A percentile compares a stretch with the other conserved stretches of the same genome.
Evolutionary conservation across 148 eudicot genomes (phyloP).

Genomic region (Arbutus unedo): DNA sequence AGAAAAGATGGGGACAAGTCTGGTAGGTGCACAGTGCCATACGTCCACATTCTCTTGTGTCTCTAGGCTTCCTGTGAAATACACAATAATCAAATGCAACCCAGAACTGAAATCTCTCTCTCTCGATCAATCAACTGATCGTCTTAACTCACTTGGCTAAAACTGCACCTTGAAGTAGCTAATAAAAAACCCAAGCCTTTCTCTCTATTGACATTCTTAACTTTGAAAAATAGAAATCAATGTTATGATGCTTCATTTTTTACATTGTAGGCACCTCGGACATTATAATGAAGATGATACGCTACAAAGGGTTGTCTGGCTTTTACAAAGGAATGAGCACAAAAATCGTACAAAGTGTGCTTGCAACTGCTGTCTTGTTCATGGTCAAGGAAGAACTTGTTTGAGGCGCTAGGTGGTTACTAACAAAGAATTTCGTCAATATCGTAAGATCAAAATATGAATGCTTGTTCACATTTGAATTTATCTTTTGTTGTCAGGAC

Average conservation of each 20-base stretch:
- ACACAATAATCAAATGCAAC: not conserved
- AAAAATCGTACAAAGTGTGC: constrained; percentile 90
- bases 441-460: constrained; percentile 33
- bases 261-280: constrained; percentile 68
- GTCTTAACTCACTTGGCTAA: not conserved
- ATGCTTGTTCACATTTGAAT: too few relatives aligned
- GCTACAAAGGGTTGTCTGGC: constrained; percentile 68
- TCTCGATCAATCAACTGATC: too few relatives aligned
- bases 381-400: constrained; percentile 97
- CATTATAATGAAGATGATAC: constrained; percentile 78
- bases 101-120: not conserved
- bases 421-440: constrained; percentile 44
- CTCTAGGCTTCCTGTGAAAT: not conserved
- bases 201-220: not conserved
- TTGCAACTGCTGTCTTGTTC: constrained; percentile 88
- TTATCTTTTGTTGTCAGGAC: too few relatives aligned
- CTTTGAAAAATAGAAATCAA: not conserved
- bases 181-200: not conserved
- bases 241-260: constrained; percentile 7
- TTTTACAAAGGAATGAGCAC: constrained; percentile 96
- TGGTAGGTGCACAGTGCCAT: too few relatives aligned
- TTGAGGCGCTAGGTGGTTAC: constrained; percentile 52
- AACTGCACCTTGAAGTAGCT: not conserved
- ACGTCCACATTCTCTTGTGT: too few relatives aligned
- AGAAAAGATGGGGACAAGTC: too few relatives aligned